phyloP scores from a whole-genome alignment of 805 yeast species.

The Candida michaelii region DNA sequence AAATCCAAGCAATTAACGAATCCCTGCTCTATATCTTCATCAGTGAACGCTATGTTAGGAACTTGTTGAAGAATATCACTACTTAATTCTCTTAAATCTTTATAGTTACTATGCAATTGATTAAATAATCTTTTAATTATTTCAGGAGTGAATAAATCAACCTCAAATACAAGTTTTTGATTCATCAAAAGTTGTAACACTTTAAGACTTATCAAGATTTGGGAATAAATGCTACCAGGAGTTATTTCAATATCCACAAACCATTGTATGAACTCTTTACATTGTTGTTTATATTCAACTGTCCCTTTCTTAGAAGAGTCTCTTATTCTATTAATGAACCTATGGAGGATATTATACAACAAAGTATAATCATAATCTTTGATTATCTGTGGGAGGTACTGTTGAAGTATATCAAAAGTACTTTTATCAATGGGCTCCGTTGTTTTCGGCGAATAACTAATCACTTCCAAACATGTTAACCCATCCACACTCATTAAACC shows the following conservation, averaged over 20 bases:
- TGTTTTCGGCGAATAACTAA: slow-evolving; percentile 10
- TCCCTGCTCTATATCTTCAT: slow-evolving; percentile 5
- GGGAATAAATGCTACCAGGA: slow-evolving; percentile 51
- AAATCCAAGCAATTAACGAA: slow-evolving; percentile 32
- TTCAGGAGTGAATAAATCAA: slow-evolving; percentile 17
- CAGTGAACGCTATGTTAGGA: slow-evolving; percentile 22
- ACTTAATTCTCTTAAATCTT: slow-evolving; percentile 65
- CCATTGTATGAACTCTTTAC: slow-evolving; percentile 33
- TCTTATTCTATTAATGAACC: slow-evolving; percentile 61
- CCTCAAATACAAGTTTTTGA: slow-evolving; percentile 9
- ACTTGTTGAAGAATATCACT: slow-evolving; percentile 46
- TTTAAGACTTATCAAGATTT: slow-evolving; percentile 18
- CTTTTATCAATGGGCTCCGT: slow-evolving; percentile 53
- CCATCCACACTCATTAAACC: background rate
- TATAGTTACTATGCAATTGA: slow-evolving; percentile 67
- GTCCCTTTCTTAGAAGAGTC: slow-evolving; percentile 59
- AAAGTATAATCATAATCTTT: slow-evolving; percentile 31
- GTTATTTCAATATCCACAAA: slow-evolving; percentile 21
- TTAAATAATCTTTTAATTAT: slow-evolving; percentile 55
- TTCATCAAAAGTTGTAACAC: slow-evolving; percentile 17
- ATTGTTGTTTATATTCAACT: slow-evolving; percentile 28
- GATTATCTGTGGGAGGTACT: slow-evolving; percentile 19
- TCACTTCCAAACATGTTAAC: slow-evolving; percentile 4
- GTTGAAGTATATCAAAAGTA: slow-evolving; percentile 44
- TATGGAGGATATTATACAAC: slow-evolving; percentile 59